A percentile compares a stretch with the other conserved stretches of the same genome.
Evolutionary conservation across 2,329 filamentous ascomycete species (phyloP).

Genomic region (Huntiella bhutanensis): DNA sequence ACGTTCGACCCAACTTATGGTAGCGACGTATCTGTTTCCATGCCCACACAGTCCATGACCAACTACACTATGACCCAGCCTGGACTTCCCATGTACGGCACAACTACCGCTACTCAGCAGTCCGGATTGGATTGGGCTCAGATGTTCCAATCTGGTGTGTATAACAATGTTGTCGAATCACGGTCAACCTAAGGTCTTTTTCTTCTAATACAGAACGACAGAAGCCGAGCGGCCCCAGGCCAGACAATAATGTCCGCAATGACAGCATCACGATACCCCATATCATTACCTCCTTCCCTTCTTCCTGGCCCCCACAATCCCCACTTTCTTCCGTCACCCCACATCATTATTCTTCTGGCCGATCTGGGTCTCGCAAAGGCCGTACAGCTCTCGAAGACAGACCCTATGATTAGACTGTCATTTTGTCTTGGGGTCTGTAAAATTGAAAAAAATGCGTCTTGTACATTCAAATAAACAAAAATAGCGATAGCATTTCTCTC

Average conservation of each 20-base stretch:
- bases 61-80: conserved; percentile 46
- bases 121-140: conserved; percentile 55
- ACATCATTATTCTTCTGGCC: no score
- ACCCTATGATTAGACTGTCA: no score
- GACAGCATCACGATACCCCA: neutral
- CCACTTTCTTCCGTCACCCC: no score
- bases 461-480: conserved; percentile 3
- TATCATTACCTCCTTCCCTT: no score
- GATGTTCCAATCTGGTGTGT: conserved; percentile 58
- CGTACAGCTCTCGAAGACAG: no score
- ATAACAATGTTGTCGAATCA: conserved; percentile 23
- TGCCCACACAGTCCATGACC: conserved; percentile 46
- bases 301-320: no score
- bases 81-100: conserved; percentile 44
- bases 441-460: neutral
- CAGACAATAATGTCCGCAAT: conserved; percentile 35
- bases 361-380: no score
- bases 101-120: conserved; percentile 39
- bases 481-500: conserved; percentile 29
- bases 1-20: conserved; percentile 36
- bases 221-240: conserved; percentile 51
- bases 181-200: conserved; percentile 26
- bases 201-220: conserved; percentile 43
- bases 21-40: conserved; percentile 37
- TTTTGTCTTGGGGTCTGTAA: no score